Base-by-base conservation (phyloP, 441 rosid species). In the Adansonia rubrostipa region DNA sequence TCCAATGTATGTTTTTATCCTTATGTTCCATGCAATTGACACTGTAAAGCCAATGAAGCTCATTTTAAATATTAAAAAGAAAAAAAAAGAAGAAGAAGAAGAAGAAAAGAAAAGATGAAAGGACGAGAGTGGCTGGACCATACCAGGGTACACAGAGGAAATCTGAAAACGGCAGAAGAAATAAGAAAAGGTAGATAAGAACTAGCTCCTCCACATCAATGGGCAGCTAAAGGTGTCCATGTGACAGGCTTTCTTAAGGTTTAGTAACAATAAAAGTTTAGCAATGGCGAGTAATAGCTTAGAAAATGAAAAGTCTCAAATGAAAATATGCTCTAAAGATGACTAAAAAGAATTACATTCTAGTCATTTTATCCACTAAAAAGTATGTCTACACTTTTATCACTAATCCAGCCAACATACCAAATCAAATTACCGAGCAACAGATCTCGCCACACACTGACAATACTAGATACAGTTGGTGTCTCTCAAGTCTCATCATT, bases 201-300 rank as follows among this genome's bases (percentile, higher is more conserved):
- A 36, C 61, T 71, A 51, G 50, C 75, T 54, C 62, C 45, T 56
- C 64, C 47, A 36, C 60, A 36, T 56, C 75, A 33, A 56, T 72
- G 64, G n/a, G 75, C 50, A 54, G 45, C 76, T 72, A 54, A 56
- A 13, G 56, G 64, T 54, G 50, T 6, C 22, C 6, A 47, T 71
- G 28, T 42, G 48, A 54, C 51, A 72, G 51, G 64, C 51, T 54
- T 36, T 57, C 64, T 56, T 56, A 57, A 56, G 48, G 63, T 72
- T 53, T 10, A 36, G 33, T 36, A 56, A 72, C 17, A 60, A 56
- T 17, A 13, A 72, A 72, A 40, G 4, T 36, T 40, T 17, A 14
- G 28, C 10, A 17, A 72, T n/a, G 14, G n/a, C 11, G 33, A 24
- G 60, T 28, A 71, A 53, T 33, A 33, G n/a, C 63, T 33, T 13